Conservation (phyloP, 768 basidiomycete species). For the Mycena venus region DNA sequence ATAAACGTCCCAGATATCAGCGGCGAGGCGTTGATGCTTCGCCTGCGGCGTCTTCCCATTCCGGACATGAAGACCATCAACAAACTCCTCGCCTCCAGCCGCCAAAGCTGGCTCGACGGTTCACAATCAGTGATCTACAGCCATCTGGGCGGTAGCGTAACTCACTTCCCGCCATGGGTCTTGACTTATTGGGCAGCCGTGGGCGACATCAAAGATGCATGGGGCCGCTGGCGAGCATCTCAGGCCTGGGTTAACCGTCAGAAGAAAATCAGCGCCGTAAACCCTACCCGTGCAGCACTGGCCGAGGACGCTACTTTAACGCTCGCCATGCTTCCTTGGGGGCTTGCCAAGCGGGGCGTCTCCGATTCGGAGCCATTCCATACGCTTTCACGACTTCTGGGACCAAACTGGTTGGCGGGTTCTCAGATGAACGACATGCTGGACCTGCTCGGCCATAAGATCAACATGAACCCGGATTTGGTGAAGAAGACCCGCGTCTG, state of each 20-base stretch:
- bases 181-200: conserved; percentile 3
- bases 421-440: too few relatives aligned
- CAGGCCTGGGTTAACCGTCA: not conserved
- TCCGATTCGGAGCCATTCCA: too few relatives aligned
- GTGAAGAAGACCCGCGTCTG: too few relatives aligned
- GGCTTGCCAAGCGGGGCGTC: too few relatives aligned
- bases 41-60: conserved; percentile 4
- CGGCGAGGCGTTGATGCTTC: not conserved
- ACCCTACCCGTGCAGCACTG: not conserved
- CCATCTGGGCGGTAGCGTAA: conserved; percentile 9
- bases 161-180: conserved; percentile 15
- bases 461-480: too few relatives aligned
- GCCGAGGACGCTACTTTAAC: not conserved
- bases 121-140: conserved; percentile 8
- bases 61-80: not conserved
- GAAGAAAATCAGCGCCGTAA: not conserved
- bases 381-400: too few relatives aligned
- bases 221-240: not conserved
- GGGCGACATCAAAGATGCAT: not conserved
- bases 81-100: not conserved
- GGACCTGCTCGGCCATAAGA: too few relatives aligned
- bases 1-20: not conserved
- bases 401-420: too few relatives aligned
- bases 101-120: conserved; percentile 21
- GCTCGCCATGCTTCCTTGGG: not conserved